Evolutionary conservation across 148 eudicot genomes (phyloP).

Genomic region (Persicaria tinctoria): DNA sequence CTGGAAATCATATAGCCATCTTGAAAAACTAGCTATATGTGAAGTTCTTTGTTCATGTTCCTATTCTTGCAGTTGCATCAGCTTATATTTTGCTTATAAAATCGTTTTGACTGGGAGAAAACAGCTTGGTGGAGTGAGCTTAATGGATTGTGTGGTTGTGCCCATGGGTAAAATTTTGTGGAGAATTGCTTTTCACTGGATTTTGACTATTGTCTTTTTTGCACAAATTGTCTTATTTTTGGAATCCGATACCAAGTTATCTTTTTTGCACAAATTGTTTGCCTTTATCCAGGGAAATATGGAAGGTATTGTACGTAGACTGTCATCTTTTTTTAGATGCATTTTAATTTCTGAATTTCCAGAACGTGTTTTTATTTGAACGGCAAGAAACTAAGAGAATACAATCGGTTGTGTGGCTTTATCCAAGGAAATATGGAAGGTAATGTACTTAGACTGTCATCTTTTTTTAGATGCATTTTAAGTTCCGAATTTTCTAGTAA

Average conservation of each 20-base stretch:
- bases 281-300: not conserved
- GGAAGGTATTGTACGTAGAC: not conserved
- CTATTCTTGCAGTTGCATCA: not conserved
- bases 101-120: not conserved
- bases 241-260: not conserved
- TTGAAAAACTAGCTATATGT: not conserved
- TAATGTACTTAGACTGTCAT: not conserved
- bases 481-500: no score
- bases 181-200: not conserved
- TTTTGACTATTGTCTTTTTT: not conserved
- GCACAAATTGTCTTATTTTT: not conserved
- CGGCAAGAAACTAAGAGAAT: not conserved
- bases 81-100: not conserved
- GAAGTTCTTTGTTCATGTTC: not conserved
- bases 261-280: not conserved
- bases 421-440: not conserved
- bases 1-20: not conserved
- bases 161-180: not conserved
- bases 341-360: not conserved
- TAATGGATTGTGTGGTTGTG: not conserved
- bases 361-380: not conserved
- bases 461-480: not conserved
- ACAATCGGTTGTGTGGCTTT: not conserved
- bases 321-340: not conserved
- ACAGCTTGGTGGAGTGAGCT: not conserved